These are phyloP conservation scores for Ceratocystis diversiconidia DNA, from an alignment of 2,329 filamentous ascomycete genomes.

Conservation along the genomic window DNA sequence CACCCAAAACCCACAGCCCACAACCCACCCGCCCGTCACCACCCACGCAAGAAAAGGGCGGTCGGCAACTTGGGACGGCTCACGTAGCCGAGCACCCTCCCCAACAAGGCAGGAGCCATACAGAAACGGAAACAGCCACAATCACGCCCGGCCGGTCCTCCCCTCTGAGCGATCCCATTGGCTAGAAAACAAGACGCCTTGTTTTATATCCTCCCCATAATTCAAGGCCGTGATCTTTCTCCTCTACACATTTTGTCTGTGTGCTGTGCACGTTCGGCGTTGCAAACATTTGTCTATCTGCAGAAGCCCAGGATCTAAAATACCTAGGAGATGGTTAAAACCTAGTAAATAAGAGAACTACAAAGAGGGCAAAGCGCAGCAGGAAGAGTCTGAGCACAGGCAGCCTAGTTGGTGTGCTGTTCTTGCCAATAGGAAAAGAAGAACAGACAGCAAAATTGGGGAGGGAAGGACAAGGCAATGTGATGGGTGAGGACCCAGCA, in stretches of 20 bases:
- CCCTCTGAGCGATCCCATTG: neutral
- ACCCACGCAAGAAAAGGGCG: neutral
- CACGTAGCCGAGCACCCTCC: neutral
- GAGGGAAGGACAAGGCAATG: neutral
- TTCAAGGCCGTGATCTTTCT: too few species aligned
- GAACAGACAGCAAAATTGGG: constrained; percentile 1
- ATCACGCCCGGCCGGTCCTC: neutral
- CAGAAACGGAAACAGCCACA: neutral
- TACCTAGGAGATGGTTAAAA: too few species aligned
- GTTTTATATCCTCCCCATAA: too few species aligned
- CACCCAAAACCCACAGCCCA: too few species aligned
- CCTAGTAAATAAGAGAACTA: neutral
- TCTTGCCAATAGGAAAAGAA: neutral
- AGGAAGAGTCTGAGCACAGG: constrained; percentile 1
- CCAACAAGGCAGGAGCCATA: neutral
- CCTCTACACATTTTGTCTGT: too few species aligned
- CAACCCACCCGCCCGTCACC: too few species aligned
- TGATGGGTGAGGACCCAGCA: neutral
- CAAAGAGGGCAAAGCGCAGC: constrained; percentile 2
- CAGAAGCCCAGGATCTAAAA: too few species aligned
- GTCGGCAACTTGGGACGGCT: neutral
- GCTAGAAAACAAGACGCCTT: neutral
- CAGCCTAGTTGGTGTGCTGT: neutral
- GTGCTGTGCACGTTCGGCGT: too few species aligned
- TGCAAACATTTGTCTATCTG: too few species aligned